Evolutionary conservation across 768 basidiomycete genomes (phyloP).

Genomic region (Pseudohyphozyma bogoriensis): DNA sequence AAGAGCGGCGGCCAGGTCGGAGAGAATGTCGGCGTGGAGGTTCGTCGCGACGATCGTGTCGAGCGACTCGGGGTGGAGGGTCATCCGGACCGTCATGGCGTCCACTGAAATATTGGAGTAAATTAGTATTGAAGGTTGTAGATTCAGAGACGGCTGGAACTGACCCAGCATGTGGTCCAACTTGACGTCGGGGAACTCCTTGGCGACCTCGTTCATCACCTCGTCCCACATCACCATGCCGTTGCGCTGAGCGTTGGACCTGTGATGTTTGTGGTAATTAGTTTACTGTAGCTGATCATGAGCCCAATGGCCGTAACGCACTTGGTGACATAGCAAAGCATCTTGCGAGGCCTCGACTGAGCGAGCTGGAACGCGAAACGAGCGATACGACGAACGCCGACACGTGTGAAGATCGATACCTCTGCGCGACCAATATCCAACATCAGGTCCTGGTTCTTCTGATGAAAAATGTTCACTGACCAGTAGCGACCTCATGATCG

Average conservation of each 20-base stretch:
- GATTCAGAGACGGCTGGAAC: not conserved
- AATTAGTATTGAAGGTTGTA: no score
- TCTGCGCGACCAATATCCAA: slow-evolving; percentile 35
- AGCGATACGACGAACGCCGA: slow-evolving; percentile 47
- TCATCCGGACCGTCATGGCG: slow-evolving; percentile 45
- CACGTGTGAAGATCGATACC: slow-evolving; percentile 46
- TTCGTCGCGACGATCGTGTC: slow-evolving; percentile 52
- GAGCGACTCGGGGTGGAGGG: slow-evolving; percentile 47
- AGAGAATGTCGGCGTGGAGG: slow-evolving; percentile 51
- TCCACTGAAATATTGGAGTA: slow-evolving; percentile 45
- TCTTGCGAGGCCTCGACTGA: slow-evolving; percentile 45
- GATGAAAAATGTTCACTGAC: no score
- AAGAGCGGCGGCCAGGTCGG: slow-evolving; percentile 50
- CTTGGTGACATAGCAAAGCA: slow-evolving; percentile 51
- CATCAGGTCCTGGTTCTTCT: not conserved
- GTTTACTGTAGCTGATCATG: no score
- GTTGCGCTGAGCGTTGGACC: slow-evolving; percentile 25
- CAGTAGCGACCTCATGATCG: slow-evolving; percentile 37
- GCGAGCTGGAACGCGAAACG: slow-evolving; percentile 51
- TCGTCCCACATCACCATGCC: slow-evolving; percentile 38
- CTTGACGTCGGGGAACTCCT: slow-evolving; percentile 48
- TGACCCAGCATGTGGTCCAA: not conserved
- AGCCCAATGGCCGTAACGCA: slow-evolving; percentile 42
- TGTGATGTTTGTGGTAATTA: not conserved
- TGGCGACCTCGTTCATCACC: slow-evolving; percentile 43